Base-by-base conservation (phyloP, 768 basidiomycete species). In the Coprinopsis strossmayeri region DNA sequence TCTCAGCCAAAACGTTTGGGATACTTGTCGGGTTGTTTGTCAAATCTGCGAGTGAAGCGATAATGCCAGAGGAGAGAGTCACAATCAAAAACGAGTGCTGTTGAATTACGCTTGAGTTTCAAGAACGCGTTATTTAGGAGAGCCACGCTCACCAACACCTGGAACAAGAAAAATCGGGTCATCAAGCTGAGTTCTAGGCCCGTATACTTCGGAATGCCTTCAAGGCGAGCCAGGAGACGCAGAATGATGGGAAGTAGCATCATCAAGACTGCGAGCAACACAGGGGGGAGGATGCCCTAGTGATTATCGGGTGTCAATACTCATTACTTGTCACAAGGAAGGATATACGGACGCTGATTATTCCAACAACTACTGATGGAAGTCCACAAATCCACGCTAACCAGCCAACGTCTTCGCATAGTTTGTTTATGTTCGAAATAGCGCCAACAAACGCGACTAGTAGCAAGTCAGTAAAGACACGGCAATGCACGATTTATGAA, bases 31-130 rank as follows among this genome's bases (percentile, higher is more conserved):
- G 92, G 64, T 89, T 78, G 45, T 82, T 65, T 18, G 80, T 63
- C 41, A 98, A 64, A 2, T 65, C 61, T 3, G 76, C 70, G 2
- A 96, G 68, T 0, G 93, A 76, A 2, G 83, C 72, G 48, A 92
- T 71, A 54, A 99, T 77, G 46, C 95, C 95, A 1, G 90, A 86
- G 27, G 81, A 74, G 26, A 98, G 63, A 0, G 93, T 89, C 27
- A 96, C 82, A 57, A 96, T 79, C 37, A 98, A 70, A 80, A 98
- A 99, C 2, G 90, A 91, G 67, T 98, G 88, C 87, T 96, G 66
- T 18, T 30, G 38, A 40, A 12, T 32, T 45, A 27, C 34, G 21
- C 47, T 46, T 45, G 13, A 53, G 25, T 24, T 37, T 25, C 47
- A 7, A n/a, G 28, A 2, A 18, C 5, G 27, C 17, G 9, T 21